Conservation (phyloP, 306 rosid genomes). For the Spatholobus suberectus region DNA sequence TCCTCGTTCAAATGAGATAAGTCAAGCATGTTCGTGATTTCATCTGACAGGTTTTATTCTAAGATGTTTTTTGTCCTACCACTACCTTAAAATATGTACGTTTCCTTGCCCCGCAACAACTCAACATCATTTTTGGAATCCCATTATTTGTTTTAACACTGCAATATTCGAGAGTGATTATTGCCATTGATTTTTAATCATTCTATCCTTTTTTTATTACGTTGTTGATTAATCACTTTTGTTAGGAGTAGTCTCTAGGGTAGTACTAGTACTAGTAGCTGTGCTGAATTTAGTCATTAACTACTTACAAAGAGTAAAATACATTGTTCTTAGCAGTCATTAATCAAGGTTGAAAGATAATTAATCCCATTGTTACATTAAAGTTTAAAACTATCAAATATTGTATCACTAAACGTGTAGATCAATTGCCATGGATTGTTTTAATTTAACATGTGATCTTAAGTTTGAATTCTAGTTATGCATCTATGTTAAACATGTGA, state of each 20-base stretch:
- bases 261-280: neutral
- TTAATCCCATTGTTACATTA: conserved; percentile 38
- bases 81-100: conserved; percentile 16
- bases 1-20: neutral
- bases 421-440: no score
- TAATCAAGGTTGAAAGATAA: conserved; percentile 34
- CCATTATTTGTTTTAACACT: conserved; percentile 21
- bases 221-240: neutral
- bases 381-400: conserved; percentile 18
- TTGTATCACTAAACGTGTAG: neutral
- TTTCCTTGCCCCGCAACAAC: conserved; percentile 57
- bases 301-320: conserved; percentile 45
- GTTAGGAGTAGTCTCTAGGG: neutral
- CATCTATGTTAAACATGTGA: no score
- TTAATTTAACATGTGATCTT: no score
- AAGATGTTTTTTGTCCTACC: conserved; percentile 40
- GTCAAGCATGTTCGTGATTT: conserved; percentile 18
- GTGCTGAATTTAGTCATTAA: conserved; percentile 23
- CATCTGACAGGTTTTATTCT: conserved; percentile 8
- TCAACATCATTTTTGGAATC: conserved; percentile 56
- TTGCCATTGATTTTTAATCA: conserved; percentile 43
- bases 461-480: no score
- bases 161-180: conserved; percentile 54
- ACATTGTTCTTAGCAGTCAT: conserved; percentile 25
- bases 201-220: conserved; percentile 4